These are phyloP conservation scores for Nematocida sp. DNA, from an alignment of 371 early-diverging fungal species.

Conservation along the genomic window DNA sequence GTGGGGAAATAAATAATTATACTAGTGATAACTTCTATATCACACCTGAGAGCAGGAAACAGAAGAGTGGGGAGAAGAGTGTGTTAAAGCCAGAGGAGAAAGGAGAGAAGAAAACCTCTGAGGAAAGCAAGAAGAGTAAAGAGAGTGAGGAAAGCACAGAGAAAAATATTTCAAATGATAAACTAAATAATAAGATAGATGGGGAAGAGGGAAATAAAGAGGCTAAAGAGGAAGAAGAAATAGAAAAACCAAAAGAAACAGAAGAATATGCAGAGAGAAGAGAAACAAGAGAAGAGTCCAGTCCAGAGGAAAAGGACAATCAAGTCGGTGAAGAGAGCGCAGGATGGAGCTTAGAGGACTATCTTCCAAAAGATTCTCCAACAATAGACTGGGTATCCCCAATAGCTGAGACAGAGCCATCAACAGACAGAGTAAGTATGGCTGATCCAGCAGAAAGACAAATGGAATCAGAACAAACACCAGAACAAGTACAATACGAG, in stretches of 20 bases:
- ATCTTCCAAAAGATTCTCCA: background rate
- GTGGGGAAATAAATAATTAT: background rate
- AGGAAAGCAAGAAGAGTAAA: no score
- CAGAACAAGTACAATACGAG: background rate
- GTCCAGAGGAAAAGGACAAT: no score
- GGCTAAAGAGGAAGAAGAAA: background rate
- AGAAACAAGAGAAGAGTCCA: background rate
- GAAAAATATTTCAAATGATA: no score
- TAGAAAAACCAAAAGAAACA: background rate
- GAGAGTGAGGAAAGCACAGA: no score
- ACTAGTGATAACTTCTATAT: background rate
- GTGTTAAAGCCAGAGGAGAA: no score
- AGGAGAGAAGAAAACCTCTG: no score
- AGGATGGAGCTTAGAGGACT: background rate
- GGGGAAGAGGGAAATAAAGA: no score
- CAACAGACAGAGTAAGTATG: background rate
- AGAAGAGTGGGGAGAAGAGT: no score
- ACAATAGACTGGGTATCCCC: background rate
- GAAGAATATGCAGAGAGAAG: background rate
- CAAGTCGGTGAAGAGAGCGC: background rate
- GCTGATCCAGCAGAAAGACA: background rate
- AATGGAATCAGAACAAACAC: background rate
- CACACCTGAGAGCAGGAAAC: no score
- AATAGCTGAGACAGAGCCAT: no score
- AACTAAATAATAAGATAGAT: no score